phyloP scores from a whole-genome alignment of 768 basidiomycete species.

The Aureoboletus auriporus region DNA sequence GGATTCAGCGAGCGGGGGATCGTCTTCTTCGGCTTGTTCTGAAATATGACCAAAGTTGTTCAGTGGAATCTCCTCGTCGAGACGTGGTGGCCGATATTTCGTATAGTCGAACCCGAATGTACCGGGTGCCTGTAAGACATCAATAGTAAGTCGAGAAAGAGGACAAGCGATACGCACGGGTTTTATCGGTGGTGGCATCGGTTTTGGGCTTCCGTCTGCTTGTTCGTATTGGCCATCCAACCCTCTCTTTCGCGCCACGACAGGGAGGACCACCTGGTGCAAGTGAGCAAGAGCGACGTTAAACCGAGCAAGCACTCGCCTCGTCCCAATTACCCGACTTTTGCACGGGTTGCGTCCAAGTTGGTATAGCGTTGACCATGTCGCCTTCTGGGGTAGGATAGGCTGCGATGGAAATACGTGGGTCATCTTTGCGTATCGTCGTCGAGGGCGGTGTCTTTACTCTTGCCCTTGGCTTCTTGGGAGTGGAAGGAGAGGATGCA shows the following conservation, averaged over 20 bases:
- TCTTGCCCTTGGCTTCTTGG: conserved; percentile 39
- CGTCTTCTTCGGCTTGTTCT: not conserved
- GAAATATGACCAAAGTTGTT: conserved; percentile 58
- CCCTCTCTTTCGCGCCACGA: conserved; percentile 80
- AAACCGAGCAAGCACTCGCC: conserved; percentile 35
- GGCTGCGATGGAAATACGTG: conserved; percentile 57
- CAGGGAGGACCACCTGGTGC: conserved; percentile 72
- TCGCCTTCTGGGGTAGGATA: conserved; percentile 62
- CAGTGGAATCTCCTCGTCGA: conserved; percentile 51
- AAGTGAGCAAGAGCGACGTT: not conserved
- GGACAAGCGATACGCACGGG: conserved; percentile 48
- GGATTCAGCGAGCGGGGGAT: conserved; percentile 14
- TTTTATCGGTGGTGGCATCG: conserved; percentile 43
- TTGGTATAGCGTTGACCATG: conserved; percentile 71
- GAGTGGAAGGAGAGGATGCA: conserved; percentile 34
- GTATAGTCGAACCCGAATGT: conserved; percentile 77
- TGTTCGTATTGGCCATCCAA: conserved; percentile 66
- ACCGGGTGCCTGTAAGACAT: conserved; percentile 59
- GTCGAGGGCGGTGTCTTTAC: conserved; percentile 30
- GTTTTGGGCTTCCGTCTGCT: conserved; percentile 63
- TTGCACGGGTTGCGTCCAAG: conserved; percentile 73
- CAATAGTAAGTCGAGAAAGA: not conserved
- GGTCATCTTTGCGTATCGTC: conserved; percentile 35
- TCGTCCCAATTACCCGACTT: conserved; percentile 82
- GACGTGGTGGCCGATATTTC: conserved; percentile 56